Evolutionary conservation across 2,329 filamentous ascomycete genomes (phyloP).

Genomic region (Balansia obtecta): DNA sequence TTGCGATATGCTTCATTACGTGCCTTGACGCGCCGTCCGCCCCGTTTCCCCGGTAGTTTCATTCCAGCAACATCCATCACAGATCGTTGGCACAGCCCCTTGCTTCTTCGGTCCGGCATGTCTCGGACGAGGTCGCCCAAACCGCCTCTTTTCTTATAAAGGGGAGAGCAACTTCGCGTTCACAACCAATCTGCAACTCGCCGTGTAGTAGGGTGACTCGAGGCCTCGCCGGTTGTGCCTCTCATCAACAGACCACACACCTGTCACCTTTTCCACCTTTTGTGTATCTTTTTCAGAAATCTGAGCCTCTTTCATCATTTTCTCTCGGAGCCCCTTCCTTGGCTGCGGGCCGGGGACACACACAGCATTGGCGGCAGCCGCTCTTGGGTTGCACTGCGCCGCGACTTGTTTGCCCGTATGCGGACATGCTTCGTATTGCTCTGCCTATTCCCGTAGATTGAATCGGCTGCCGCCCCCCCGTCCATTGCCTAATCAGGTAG

Average conservation of each 20-base stretch:
- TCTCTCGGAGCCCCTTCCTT: background rate
- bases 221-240: no score
- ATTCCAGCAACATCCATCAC: background rate
- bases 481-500: no score
- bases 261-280: background rate
- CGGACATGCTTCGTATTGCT: background rate
- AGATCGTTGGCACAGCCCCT: background rate
- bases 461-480: no score
- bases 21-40: background rate
- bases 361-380: background rate
- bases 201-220: no score
- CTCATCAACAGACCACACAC: background rate
- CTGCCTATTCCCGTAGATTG: background rate
- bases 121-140: background rate
- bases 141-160: background rate
- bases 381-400: slow-evolving; percentile 1
- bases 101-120: background rate
- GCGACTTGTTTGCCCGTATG: background rate
- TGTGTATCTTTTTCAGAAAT: background rate
- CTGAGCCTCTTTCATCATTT: no score
- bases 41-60: background rate
- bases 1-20: background rate
- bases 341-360: background rate
- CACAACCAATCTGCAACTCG: no score
- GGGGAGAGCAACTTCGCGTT: no score